Evolutionary conservation across 164 flowering plant species (phyloP).

Genomic region (Brasenia schreberi): DNA sequence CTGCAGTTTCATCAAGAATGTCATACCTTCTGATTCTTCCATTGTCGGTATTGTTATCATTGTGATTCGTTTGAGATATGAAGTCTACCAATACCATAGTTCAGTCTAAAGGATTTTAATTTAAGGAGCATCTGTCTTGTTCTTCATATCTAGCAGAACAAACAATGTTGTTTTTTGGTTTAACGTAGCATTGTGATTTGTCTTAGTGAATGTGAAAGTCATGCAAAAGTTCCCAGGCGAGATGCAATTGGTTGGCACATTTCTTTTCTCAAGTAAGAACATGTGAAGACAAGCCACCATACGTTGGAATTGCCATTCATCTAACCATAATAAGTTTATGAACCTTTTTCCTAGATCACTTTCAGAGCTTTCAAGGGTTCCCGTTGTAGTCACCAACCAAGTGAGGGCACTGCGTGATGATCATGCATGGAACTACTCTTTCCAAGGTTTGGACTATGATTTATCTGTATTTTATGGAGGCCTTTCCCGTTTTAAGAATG

Average conservation of each 20-base stretch:
- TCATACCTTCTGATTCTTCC: no score
- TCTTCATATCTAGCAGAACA: no score
- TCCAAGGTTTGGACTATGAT: slow-evolving; percentile 38
- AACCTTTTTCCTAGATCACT: slow-evolving; percentile 37
- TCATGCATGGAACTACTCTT: slow-evolving; percentile 32
- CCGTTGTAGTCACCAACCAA: slow-evolving; percentile 77
- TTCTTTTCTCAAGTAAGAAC: slow-evolving; percentile 65
- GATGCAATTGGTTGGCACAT: slow-evolving; percentile 71
- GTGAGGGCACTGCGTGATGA: slow-evolving; percentile 49
- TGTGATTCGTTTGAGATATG: no score
- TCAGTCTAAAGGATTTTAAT: no score
- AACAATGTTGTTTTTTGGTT: no score
- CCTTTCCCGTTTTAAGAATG: neutral
- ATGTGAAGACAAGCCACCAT: neutral
- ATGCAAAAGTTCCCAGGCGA: slow-evolving; percentile 26
- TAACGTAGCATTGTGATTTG: neutral
- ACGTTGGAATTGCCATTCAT: neutral
- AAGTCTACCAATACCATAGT: no score
- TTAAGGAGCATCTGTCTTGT: no score
- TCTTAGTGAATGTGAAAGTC: slow-evolving; percentile 24
- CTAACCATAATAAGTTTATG: neutral
- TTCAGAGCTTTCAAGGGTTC: slow-evolving; percentile 71
- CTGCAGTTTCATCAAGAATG: no score
- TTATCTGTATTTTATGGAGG: neutral
- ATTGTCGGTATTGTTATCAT: no score